phyloP scores from a whole-genome alignment of 139 green algal species.

The Micractinium conductrix region DNA sequence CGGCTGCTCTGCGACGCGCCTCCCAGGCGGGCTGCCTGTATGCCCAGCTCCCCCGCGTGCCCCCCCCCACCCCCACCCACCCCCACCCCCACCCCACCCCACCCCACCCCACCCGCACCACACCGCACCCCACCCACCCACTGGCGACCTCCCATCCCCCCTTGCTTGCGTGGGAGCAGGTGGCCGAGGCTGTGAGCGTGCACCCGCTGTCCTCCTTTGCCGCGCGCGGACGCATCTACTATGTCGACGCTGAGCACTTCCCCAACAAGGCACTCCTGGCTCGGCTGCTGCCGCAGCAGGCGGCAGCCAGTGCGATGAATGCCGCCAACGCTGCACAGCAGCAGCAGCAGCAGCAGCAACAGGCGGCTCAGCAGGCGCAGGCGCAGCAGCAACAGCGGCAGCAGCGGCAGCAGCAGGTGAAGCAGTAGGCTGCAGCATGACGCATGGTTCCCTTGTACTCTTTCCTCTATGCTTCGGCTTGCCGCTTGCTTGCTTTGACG shows the following conservation, averaged over 20 bases:
- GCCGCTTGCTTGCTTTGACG: no score
- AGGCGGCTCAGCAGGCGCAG: neutral
- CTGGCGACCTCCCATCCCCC: no score
- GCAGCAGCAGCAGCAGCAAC: conserved; percentile 9
- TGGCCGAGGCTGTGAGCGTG: conserved; percentile 41
- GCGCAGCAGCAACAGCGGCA: neutral
- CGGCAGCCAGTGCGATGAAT: neutral
- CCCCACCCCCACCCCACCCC: no score
- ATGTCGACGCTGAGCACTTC: conserved; percentile 29
- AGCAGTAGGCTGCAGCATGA: neutral
- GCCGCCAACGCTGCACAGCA: neutral
- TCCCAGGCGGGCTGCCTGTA: no score
- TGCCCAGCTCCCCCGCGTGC: no score
- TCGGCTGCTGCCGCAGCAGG: conserved; percentile 39
- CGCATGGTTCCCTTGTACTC: no score
- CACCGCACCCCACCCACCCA: no score
- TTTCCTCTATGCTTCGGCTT: no score
- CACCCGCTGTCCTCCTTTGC: conserved; percentile 55
- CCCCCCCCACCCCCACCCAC: no score
- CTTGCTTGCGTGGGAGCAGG: no score
- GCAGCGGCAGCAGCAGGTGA: neutral
- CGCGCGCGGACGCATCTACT: conserved; percentile 4
- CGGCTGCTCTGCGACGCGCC: no score
- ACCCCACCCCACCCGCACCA: no score
- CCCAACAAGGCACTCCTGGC: conserved; percentile 42